These are phyloP conservation scores for Paracorniculantispora psalliotae DNA, from an alignment of 2,329 filamentous ascomycete genomes.

Conservation along the genomic window DNA sequence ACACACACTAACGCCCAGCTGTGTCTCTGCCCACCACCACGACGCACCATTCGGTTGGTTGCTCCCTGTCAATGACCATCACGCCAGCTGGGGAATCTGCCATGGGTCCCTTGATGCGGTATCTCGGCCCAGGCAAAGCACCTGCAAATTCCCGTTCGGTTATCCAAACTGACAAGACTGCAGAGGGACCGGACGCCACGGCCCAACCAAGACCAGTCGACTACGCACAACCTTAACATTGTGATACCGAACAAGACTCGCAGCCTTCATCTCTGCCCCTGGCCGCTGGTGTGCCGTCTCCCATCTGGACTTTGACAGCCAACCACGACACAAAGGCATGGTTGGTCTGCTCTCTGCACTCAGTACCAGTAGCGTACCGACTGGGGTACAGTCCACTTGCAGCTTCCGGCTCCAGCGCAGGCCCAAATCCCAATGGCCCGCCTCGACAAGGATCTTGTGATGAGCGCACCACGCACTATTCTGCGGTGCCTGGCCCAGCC, in stretches of 20 bases:
- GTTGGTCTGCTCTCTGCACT: neutral
- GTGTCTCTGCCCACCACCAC: neutral
- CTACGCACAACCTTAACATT: neutral
- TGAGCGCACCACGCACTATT: neutral
- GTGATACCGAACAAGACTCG: neutral
- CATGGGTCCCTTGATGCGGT: neutral
- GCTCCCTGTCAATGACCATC: neutral
- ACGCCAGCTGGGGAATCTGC: neutral
- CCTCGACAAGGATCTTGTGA: conserved; percentile 7
- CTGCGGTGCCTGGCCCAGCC: neutral
- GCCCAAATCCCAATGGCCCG: neutral
- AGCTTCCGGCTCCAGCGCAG: neutral
- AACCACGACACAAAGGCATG: neutral
- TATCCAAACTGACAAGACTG: neutral
- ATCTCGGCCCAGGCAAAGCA: neutral
- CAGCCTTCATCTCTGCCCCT: neutral
- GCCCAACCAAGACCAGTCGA: neutral
- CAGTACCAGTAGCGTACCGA: too few relatives aligned
- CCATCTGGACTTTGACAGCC: neutral
- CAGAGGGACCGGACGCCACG: neutral
- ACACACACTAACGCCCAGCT: neutral
- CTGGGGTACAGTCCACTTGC: neutral
- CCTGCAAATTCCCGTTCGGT: neutral
- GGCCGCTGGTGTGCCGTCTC: neutral
- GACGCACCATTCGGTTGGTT: neutral